Base-by-base conservation (phyloP, 768 basidiomycete species). In the Dictyophora rubrovolvata region DNA sequence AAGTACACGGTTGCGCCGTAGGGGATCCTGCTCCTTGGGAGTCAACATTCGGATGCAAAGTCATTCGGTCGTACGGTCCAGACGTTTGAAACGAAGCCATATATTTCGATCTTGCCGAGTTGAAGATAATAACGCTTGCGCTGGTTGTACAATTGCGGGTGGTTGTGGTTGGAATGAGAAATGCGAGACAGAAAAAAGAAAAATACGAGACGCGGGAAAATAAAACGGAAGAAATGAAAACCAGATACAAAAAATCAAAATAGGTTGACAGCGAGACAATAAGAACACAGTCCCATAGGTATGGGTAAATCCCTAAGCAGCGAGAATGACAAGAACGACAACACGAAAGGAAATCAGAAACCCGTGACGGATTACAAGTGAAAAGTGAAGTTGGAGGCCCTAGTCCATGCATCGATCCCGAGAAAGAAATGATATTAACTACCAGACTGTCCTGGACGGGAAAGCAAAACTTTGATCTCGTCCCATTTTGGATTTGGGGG, bases 391-490 rank as follows among this genome's bases (percentile, higher is more conserved):
- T 21, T 53, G 51, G 33, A 28, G 7, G 7, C 28, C 28, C 10
- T 22, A 36, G 18, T 36, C 23, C 23, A 54, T 54, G 18, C 23
- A 2, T 54, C 53, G 22, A 55, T 50, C 36, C 23, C 28, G 20
- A 57, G 53, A 35, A 22, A 48, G 36, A 62, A 53, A 20, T 62
- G 33, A 1, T 54, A 48, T n/a, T 16, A 57, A 42, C 16, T 18
- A 56, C 49, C 58, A 54, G 48, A 57, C 56, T 6, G 56, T 57
- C 47, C 56, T 47, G 5, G 56, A 57, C 12, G 48, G 22, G n/a
- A 49, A 57, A 6, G 56, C 56, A 18, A 57, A 57, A 21, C 47
- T 49, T 18, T 47, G 56, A 34, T 57, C 56, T 2, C 56, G 56
- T 7, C 56, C 56, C 20, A 23, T 17, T 18, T 57, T 57, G 20